Base-by-base conservation (phyloP, 2,329 filamentous ascomycete species). In the Fonsecaea monophora region DNA sequence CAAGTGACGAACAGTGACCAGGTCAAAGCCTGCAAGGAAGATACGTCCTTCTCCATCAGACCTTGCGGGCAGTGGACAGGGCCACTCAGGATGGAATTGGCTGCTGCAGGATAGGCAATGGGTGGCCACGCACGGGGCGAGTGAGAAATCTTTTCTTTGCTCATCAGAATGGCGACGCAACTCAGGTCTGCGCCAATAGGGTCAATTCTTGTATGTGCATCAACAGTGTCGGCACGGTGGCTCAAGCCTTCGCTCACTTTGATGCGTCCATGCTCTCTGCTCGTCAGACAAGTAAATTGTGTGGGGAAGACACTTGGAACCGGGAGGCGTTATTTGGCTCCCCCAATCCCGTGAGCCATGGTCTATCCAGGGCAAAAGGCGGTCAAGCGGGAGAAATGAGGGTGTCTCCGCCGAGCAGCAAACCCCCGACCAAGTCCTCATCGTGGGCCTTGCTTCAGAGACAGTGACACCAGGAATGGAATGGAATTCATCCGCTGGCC, bases 351-450 rank as follows among this genome's bases (percentile, higher is more conserved):
- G 54, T 30, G 25, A 25, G 42, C 59, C 55, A 56, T 53, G 40
- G 30, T 21, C 54, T 32, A 25, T 30, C 18, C 45, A 57, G 60
- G 42, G 38, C 53, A 68, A 67, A 68, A 56, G 66, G 67, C 67
- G 67, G 67, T 68, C 67, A 68, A 63, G 63, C 21, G 21, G 18
- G 32, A 62, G 53, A 35, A 64, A 55, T 65, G 30, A 42, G 54
- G 38, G 48, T 42, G 30, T 15, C 40, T 35, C 13, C 25, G n/a
- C 57, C 38, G 50, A 40, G 34, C 30, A 40, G 5, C 45, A 62
- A 62, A n/a, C n/a, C 15, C 21, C 40, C 21, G 21, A 53, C 10
- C 10, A 42, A 50, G 55, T 37, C 1, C 4, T 30, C 21, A 10
- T 50, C 45, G 40, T 13, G 45, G 45, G 45, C 18, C 21, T 42